Evolutionary conservation across 768 basidiomycete species (phyloP).

Genomic region (Chiua virens): DNA sequence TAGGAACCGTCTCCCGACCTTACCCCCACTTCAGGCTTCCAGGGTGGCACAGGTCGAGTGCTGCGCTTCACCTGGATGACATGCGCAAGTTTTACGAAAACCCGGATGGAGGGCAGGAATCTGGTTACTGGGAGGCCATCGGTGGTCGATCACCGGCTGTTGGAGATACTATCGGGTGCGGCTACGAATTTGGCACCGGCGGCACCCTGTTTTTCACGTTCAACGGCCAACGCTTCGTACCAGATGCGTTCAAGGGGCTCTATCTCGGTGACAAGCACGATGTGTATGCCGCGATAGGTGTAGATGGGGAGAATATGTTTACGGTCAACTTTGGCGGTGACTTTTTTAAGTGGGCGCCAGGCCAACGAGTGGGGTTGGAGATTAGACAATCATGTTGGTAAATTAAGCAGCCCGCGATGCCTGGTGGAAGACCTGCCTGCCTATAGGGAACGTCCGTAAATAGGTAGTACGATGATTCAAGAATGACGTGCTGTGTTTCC

Average conservation of each 20-base stretch:
- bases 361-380: slow-evolving; percentile 69
- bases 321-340: slow-evolving; percentile 64
- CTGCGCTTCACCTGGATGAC: slow-evolving; percentile 68
- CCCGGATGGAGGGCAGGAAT: slow-evolving; percentile 62
- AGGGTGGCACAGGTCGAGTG: slow-evolving; percentile 69
- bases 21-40: slow-evolving; percentile 67
- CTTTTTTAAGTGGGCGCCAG: slow-evolving; percentile 58
- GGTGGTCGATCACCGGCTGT: slow-evolving; percentile 31
- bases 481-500: too few relatives aligned
- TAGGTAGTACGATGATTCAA: not conserved
- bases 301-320: slow-evolving; percentile 53
- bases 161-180: slow-evolving; percentile 62
- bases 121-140: slow-evolving; percentile 27
- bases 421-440: slow-evolving; percentile 44
- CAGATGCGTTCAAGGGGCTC: slow-evolving; percentile 56
- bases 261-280: slow-evolving; percentile 52
- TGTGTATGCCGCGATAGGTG: slow-evolving; percentile 65
- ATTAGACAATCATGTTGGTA: slow-evolving; percentile 62
- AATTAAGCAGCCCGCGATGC: slow-evolving; percentile 27
- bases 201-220: slow-evolving; percentile 60
- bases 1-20: slow-evolving; percentile 64
- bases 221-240: slow-evolving; percentile 52
- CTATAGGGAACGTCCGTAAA: slow-evolving; percentile 5
- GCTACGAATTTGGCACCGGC: slow-evolving; percentile 55
- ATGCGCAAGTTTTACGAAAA: slow-evolving; percentile 74